phyloP scores from a whole-genome alignment of 164 flowering plant genomes.

The Magnolia changhungtana region DNA sequence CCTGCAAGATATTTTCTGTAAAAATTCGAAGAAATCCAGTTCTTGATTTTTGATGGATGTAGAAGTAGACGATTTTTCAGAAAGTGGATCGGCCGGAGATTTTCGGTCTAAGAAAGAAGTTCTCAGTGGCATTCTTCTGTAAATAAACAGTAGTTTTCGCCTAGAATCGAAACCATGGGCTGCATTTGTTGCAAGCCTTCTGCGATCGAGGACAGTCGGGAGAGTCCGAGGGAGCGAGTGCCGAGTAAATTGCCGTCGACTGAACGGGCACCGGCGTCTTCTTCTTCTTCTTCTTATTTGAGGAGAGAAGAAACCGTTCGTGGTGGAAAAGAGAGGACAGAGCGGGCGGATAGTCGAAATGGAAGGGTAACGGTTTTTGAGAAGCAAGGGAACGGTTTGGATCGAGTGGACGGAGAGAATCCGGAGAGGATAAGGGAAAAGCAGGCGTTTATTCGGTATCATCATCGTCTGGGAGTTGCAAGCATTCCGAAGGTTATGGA shows the following conservation, averaged over 20 bases:
- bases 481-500: conserved; percentile 55
- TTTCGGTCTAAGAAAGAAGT: not conserved
- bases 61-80: conserved; percentile 3
- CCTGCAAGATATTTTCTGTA: not conserved
- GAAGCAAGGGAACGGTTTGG: conserved; percentile 53
- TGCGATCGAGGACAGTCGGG: conserved; percentile 73
- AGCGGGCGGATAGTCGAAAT: conserved; percentile 38
- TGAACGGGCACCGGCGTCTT: conserved; percentile 33
- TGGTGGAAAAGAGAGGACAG: conserved; percentile 41
- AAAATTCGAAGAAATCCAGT: not conserved
- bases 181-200: conserved; percentile 66
- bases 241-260: conserved; percentile 46
- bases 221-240: conserved; percentile 60
- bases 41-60: conserved; percentile 8
- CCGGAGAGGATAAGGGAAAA: conserved; percentile 63
- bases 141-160: not conserved
- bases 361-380: conserved; percentile 53
- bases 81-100: not conserved
- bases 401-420: conserved; percentile 41
- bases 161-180: conserved; percentile 43
- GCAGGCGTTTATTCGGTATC: conserved; percentile 27
- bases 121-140: not conserved
- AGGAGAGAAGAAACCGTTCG: conserved; percentile 54
- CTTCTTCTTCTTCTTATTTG: conserved; percentile 13
- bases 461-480: conserved; percentile 44